Conservation (phyloP, 208 protist species). For the Leishmania amazonensis region DNA sequence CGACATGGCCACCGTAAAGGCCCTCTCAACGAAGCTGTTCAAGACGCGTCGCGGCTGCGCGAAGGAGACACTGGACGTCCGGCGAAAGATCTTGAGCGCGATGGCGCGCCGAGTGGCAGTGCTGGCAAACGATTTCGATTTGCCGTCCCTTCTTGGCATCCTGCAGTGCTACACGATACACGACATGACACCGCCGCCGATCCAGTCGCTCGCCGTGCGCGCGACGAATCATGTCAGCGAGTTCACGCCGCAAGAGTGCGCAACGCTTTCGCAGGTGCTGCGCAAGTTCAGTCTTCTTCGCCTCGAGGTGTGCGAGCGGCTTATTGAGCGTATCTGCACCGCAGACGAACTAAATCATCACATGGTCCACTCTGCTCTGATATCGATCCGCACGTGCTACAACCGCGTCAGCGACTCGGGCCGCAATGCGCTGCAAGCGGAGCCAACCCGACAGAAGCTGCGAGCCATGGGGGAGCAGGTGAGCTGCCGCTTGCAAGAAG, state of each 20-base stretch:
- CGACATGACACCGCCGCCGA: slow-evolving; percentile 69
- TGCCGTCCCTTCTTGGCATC: slow-evolving; percentile 84
- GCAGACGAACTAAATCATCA: slow-evolving; percentile 82
- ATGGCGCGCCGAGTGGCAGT: slow-evolving; percentile 75
- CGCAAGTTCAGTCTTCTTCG: slow-evolving; percentile 80
- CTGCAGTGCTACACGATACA: slow-evolving; percentile 91
- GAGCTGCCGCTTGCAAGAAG: slow-evolving; percentile 78
- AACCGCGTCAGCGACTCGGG: slow-evolving; percentile 76
- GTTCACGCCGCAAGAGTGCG: slow-evolving; percentile 87
- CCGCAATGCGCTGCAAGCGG: slow-evolving; percentile 81
- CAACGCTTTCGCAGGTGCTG: slow-evolving; percentile 78
- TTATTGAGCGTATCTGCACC: slow-evolving; percentile 81
- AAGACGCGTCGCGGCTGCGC: slow-evolving; percentile 82
- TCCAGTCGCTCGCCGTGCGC: slow-evolving; percentile 82
- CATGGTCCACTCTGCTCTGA: slow-evolving; percentile 78
- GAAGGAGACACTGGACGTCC: slow-evolving; percentile 82
- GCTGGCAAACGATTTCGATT: slow-evolving; percentile 90
- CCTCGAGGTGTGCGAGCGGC: slow-evolving; percentile 84
- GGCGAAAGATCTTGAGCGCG: slow-evolving; percentile 76
- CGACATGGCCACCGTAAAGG: slow-evolving; percentile 85
- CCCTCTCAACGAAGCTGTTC: slow-evolving; percentile 87
- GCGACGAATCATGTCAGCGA: slow-evolving; percentile 86
- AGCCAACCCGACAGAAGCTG: slow-evolving; percentile 86
- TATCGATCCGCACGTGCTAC: slow-evolving; percentile 75
- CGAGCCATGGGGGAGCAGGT: slow-evolving; percentile 87